Percentiles rank a stretch among this genome's conserved stretches.
These are phyloP conservation scores for Penicillium chermesinum DNA, from an alignment of 495 filamentous ascomycete genomes.

Conservation along the genomic window DNA sequence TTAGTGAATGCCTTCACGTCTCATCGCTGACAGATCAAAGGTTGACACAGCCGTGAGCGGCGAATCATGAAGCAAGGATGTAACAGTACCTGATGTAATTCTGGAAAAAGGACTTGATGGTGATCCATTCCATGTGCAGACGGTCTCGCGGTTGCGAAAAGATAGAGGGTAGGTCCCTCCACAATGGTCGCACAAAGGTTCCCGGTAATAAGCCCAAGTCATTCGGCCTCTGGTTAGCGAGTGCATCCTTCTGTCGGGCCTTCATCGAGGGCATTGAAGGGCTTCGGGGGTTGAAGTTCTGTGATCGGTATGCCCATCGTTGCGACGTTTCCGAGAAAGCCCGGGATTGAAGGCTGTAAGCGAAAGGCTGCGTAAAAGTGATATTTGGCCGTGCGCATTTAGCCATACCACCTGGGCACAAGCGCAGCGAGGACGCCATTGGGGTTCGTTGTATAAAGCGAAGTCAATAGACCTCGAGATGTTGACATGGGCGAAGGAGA, in stretches of 20 bases:
- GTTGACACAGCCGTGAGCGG: no score
- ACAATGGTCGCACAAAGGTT: slow-evolving; percentile 57
- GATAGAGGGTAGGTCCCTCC: slow-evolving; percentile 51
- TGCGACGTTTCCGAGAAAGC: slow-evolving; percentile 33
- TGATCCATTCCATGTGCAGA: slow-evolving; percentile 42
- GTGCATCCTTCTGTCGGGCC: slow-evolving; percentile 23
- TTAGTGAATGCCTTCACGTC: no score
- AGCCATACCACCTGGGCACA: slow-evolving; percentile 23
- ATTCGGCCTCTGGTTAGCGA: slow-evolving; percentile 29
- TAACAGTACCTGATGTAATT: slow-evolving; percentile 32
- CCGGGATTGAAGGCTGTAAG: slow-evolving; percentile 28
- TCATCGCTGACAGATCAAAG: no score
- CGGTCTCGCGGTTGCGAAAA: slow-evolving; percentile 42
- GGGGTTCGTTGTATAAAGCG: slow-evolving; percentile 11
- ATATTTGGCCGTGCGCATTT: slow-evolving; percentile 9
- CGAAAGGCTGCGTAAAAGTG: slow-evolving; percentile 10
- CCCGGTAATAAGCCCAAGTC: slow-evolving; percentile 53
- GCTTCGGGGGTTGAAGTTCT: slow-evolving; percentile 20
- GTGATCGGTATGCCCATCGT: slow-evolving; percentile 20
- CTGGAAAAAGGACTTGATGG: slow-evolving; percentile 35
- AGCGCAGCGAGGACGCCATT: slow-evolving; percentile 35
- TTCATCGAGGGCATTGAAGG: slow-evolving; percentile 40
- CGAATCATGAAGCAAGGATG: slow-evolving; percentile 17
- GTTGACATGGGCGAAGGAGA: slow-evolving; percentile 3
- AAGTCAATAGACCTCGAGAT: slow-evolving; percentile 1